A percentile compares a stretch with the other conserved stretches of the same genome.
Evolutionary conservation across 1,284 basidiomycete species (phyloP).

Genomic region (Mycosarcoma maydis): DNA sequence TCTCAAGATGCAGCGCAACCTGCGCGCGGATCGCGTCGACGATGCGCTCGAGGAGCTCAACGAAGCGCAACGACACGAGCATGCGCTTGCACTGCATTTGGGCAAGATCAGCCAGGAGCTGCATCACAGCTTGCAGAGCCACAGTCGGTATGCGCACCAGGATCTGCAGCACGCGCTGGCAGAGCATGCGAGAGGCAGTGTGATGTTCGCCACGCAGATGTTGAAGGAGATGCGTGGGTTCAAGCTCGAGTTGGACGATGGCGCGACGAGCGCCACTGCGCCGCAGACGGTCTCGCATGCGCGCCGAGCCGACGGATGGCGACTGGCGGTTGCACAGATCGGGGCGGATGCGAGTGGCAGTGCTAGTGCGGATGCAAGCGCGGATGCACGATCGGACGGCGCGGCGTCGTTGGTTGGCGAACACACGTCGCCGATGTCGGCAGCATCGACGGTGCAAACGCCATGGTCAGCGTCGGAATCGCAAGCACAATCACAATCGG

Average conservation of each 20-base stretch:
- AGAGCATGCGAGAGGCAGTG: constrained; percentile 53
- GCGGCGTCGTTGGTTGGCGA: no score
- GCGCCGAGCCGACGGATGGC: neutral
- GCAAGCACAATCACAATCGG: no score
- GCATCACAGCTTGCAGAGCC: constrained; percentile 51
- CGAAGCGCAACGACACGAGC: constrained; percentile 55
- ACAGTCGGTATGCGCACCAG: constrained; percentile 56
- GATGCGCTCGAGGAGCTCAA: constrained; percentile 54
- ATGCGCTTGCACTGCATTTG: constrained; percentile 47
- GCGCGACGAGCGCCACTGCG: constrained; percentile 4
- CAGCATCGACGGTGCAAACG: no score
- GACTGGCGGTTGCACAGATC: no score
- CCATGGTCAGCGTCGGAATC: no score
- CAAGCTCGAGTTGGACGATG: constrained; percentile 26
- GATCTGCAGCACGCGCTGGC: constrained; percentile 55
- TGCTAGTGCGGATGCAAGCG: no score
- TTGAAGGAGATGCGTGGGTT: constrained; percentile 45
- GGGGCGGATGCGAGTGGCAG: no score
- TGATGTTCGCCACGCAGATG: constrained; percentile 36
- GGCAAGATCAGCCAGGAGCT: constrained; percentile 43
- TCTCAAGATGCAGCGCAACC: constrained; percentile 42
- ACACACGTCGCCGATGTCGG: no score
- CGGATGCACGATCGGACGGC: no score
- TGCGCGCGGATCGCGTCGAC: constrained; percentile 53
- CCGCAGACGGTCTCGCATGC: constrained; percentile 4